Conservation (phyloP, 345 rosid species). For the Citrus sinensis region DVS_A1.0 CM039166.1:23431501-23432000, state of each 20-base stretch:
- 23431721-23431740: not conserved
- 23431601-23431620: not conserved
- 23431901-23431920: slow-evolving; percentile 31
- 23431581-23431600: not conserved
- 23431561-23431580: not conserved
- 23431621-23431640: slow-evolving; percentile 49
- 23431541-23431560: slow-evolving; percentile 21
- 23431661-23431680: slow-evolving; percentile 60
- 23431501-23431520: slow-evolving; percentile 44
- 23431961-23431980: slow-evolving; percentile 44
- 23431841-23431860: slow-evolving; percentile 27
- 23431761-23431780: not conserved
- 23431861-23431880: not conserved
- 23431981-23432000: slow-evolving; percentile 27
- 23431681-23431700: slow-evolving; percentile 46
- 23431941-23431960: slow-evolving; percentile 34
- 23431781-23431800: not conserved
- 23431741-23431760: not conserved
- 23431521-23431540: slow-evolving; percentile 44
- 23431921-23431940: slow-evolving; percentile 33
- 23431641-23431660: slow-evolving; percentile 60
- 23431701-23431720: slow-evolving; percentile 72
- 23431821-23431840: slow-evolving; percentile 39
- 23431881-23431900: not conserved
- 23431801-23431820: slow-evolving; percentile 53